Base-by-base conservation (phyloP, 2,329 filamentous ascomycete species). In the Emergomyces africanus region DNA sequence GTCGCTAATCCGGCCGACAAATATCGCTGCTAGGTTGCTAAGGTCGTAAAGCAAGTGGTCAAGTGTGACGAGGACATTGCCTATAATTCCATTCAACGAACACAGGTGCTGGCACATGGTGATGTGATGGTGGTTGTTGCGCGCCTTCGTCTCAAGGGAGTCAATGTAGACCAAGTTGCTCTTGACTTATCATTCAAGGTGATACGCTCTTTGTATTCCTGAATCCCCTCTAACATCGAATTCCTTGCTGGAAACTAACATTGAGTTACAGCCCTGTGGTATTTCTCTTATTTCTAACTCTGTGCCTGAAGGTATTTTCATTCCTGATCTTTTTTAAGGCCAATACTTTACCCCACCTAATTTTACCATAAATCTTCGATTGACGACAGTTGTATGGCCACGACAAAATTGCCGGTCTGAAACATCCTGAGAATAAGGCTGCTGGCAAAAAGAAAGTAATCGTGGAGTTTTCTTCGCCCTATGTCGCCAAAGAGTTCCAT, bases 401-500 rank as follows among this genome's bases (percentile, higher is more conserved):
- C 70, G 86, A 87, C 72, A 75, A 75, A 28, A 77, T 76, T 60
- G 71, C 83, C 39, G 86, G 85, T 8, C 75, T 86, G 41, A 79
- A 78, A 64, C 83, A 90, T 67, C 79, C 81, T 42, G 74, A 77
- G 25, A 80, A 89, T 68, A 79, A 83, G 8, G 79, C 76, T 57
- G 77, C 80, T 61, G 59, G 60, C n/a, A 83, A 81, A 62, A 78
- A 77, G 66, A 89, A 89, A 78, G 81, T 84, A 46, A 82, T 94
- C 57, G 81, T 94, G 66, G 89, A 94, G 68, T 94, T 92, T 73
- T 90, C 86, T 8, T 90, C 87, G 8, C 89, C 89, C 56, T 94
- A 94, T 71, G 90, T 94, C 61, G 89, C 89, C 51, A 92, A 92
- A 74, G 88, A 86, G 25, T 90, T 90, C 73, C 84, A 88, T 68